These are phyloP conservation scores for Phialemoniopsis sp. DNA, from an alignment of 2,329 filamentous ascomycete genomes.

Conservation along the genomic window DNA sequence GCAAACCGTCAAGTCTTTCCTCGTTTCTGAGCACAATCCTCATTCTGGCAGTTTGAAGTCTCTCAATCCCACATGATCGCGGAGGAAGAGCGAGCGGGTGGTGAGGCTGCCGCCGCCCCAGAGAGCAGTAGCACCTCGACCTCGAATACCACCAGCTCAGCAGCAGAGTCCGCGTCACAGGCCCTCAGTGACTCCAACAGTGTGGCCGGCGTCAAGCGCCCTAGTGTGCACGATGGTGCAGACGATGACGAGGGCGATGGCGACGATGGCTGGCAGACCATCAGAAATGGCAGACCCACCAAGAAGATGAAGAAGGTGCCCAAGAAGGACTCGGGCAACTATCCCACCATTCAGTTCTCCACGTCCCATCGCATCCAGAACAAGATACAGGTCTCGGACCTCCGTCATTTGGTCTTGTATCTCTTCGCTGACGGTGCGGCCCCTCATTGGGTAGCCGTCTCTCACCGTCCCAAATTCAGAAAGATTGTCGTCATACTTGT, in stretches of 20 bases:
- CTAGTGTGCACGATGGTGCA: constrained; percentile 37
- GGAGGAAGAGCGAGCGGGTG: too few relatives aligned
- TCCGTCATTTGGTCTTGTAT: constrained; percentile 62
- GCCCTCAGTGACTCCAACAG: constrained; percentile 21
- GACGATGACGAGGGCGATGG: constrained; percentile 22
- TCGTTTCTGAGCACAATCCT: too few relatives aligned
- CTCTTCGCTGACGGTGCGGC: constrained; percentile 62
- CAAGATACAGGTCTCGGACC: constrained; percentile 57
- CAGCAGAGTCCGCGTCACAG: too few relatives aligned
- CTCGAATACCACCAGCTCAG: too few relatives aligned
- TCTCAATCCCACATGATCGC: too few relatives aligned
- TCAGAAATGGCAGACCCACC: constrained; percentile 38
- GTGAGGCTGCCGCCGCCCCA: too few relatives aligned
- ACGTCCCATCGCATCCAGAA: constrained; percentile 53
- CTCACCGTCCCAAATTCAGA: constrained; percentile 58
- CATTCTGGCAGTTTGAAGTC: too few relatives aligned
- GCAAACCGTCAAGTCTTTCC: too few relatives aligned
- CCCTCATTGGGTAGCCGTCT: constrained; percentile 62
- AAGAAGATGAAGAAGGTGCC: constrained; percentile 62
- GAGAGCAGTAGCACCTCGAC: too few relatives aligned
- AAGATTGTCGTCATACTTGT: constrained; percentile 91
- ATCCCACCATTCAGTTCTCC: constrained; percentile 57
- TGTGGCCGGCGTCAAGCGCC: constrained; percentile 38
- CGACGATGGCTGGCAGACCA: constrained; percentile 48
- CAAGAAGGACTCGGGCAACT: constrained; percentile 48